Evolutionary conservation across 1,284 basidiomycete species (phyloP), one percentile per base, ranked within the genome.

Genomic region (Moesziomyces aphidis): DNA sequence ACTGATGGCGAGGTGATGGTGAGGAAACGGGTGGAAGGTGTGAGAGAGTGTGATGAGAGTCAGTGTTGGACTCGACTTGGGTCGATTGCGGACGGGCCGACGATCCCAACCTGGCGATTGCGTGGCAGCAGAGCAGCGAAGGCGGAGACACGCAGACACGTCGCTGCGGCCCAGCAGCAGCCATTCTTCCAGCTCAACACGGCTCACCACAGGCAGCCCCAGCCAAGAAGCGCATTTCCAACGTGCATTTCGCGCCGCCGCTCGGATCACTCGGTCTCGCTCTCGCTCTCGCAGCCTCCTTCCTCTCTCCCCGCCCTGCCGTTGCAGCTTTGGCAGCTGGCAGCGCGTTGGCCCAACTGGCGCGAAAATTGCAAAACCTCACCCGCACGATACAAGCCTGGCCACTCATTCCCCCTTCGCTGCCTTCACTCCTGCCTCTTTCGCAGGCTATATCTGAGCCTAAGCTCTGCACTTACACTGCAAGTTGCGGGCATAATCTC

Each of bases 141-240:
- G 31, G 31, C 31, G 31, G 31, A 34, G 4, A 34, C 31, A 34
- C 31, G 31, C 31, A 2, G 31, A 34, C 31, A 34, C 31, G 31
- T 42, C 39, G 13, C 39, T 42, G 39, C 6, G 17, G 15, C 17
- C 19, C 17, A 6, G 6, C 39, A 19, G 15, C 39, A 7, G 15
- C 50, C 59, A 61, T 61, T 61, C 67, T 70, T 70, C 67, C 64
- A 67, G 64, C 64, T 61, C 58, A 56, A 53, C 54, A 60, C 64
- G 61, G 64, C 64, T 61, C 58, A 56, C 50, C 54, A 56, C 23
- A 24, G 22, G 21, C 45, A 46, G 45, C 45, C 5, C 31, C 31
- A 34, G 31, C 31, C 9, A 10, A 8, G 22, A n/a, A 13, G n/a
- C n/a, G 21, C 21, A 21, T 22, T 21, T 46, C 15, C n/a, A 19